These are phyloP conservation scores for Plasmopara halstedii DNA, from an alignment of 352 stramenopile genomes.

Conservation along the genomic window DNA sequence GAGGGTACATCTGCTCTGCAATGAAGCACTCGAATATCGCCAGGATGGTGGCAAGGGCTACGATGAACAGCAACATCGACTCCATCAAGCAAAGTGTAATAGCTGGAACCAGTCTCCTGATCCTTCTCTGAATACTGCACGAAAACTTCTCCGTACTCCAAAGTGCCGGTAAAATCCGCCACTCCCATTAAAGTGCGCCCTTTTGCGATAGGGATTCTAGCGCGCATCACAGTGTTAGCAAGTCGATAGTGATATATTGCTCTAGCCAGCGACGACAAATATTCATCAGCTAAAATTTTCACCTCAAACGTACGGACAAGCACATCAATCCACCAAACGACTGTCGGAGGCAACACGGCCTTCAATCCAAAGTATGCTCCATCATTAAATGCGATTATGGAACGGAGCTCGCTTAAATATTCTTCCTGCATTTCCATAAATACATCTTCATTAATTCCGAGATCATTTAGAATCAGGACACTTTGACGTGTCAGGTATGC, in stretches of 20 bases:
- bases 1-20: conserved; percentile 43
- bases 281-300: conserved; percentile 36
- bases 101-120: conserved; percentile 10
- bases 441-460: conserved; percentile 48
- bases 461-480: conserved; percentile 56
- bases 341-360: conserved; percentile 22
- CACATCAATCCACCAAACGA: conserved; percentile 31
- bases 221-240: conserved; percentile 59
- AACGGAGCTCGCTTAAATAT: conserved; percentile 45
- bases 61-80: conserved; percentile 62
- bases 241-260: conserved; percentile 66
- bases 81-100: conserved; percentile 24
- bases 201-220: conserved; percentile 64
- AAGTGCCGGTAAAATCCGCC: conserved; percentile 63
- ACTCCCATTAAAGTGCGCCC: conserved; percentile 70
- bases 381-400: conserved; percentile 43
- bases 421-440: conserved; percentile 70
- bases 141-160: conserved; percentile 68
- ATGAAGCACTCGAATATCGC: conserved; percentile 58
- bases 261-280: conserved; percentile 40
- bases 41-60: conserved; percentile 69
- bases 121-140: conserved; percentile 61
- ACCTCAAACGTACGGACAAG: conserved; percentile 33
- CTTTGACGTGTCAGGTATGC: conserved; percentile 73
- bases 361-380: conserved; percentile 45